Percentiles rank a stretch among this genome's conserved stretches.
These are phyloP conservation scores for Metschnikowia continentalis DNA, from an alignment of 805 yeast species.

Conservation along the genomic window DNA sequence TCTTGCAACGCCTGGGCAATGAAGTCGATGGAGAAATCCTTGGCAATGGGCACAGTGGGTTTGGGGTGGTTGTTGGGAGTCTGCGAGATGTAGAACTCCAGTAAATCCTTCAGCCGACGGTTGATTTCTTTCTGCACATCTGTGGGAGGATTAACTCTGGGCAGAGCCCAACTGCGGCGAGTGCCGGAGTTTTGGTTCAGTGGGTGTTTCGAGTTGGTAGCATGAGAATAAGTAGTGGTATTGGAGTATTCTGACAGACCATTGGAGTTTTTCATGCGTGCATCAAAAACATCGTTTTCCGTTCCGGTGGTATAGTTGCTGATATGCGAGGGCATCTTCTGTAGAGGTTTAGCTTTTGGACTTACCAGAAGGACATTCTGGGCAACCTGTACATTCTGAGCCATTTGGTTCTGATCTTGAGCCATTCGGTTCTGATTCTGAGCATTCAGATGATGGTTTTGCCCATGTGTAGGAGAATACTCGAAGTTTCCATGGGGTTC, in stretches of 20 bases:
- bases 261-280: slow-evolving; percentile 9
- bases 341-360: neutral
- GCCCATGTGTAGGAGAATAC: too few species aligned
- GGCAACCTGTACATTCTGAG: too few species aligned
- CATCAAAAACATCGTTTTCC: slow-evolving; percentile 17
- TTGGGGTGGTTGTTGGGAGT: slow-evolving; percentile 26
- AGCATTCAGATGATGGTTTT: too few species aligned
- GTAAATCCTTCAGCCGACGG: slow-evolving; percentile 20
- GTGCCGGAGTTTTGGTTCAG: slow-evolving; percentile 7
- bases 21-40: slow-evolving; percentile 43
- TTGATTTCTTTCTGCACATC: slow-evolving; percentile 39
- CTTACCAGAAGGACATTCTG: neutral
- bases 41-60: slow-evolving; percentile 30
- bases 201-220: neutral
- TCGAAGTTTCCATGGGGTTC: too few species aligned
- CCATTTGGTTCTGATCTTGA: too few species aligned
- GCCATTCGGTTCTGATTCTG: too few species aligned
- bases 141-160: slow-evolving; percentile 31
- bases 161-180: slow-evolving; percentile 43
- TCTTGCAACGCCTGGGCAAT: slow-evolving; percentile 45
- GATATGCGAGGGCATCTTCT: slow-evolving; percentile 16
- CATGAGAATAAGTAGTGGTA: slow-evolving; percentile 30
- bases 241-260: slow-evolving; percentile 32
- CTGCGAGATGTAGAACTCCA: slow-evolving; percentile 5
- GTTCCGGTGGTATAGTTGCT: slow-evolving; percentile 13